Evolutionary conservation across 2,329 filamentous ascomycete genomes (phyloP).

Genomic region (Pestalotiopsis sp.): DNA sequence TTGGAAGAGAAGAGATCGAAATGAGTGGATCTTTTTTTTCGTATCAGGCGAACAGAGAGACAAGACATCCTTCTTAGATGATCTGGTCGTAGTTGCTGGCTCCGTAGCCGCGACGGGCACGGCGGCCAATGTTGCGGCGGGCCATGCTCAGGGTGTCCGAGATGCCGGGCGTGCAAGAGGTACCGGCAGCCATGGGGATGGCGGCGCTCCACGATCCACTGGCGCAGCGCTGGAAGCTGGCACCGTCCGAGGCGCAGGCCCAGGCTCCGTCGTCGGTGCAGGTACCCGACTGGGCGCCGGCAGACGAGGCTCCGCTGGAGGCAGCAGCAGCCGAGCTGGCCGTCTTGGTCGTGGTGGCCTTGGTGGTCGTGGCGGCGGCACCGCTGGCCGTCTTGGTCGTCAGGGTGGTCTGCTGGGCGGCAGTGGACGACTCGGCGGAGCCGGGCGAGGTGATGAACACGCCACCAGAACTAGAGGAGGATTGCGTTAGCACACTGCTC

Average conservation of each 20-base stretch:
- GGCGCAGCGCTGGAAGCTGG: conserved; percentile 65
- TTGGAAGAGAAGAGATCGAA: background rate
- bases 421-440: conserved; percentile 22
- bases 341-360: conserved; percentile 12
- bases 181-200: conserved; percentile 55
- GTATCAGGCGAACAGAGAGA: background rate
- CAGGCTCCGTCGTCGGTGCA: conserved; percentile 59
- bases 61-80: background rate
- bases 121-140: conserved; percentile 16
- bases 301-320: conserved; percentile 9
- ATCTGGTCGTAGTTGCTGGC: background rate
- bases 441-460: conserved; percentile 42
- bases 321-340: conserved; percentile 2
- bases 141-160: conserved; percentile 25
- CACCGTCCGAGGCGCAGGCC: conserved; percentile 57
- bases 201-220: conserved; percentile 55
- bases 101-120: background rate
- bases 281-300: conserved; percentile 28
- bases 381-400: background rate
- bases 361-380: conserved; percentile 18
- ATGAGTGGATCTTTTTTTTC: background rate
- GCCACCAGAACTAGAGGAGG: conserved; percentile 40
- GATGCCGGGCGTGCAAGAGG: conserved; percentile 44
- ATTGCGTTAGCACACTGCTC: conserved; percentile 15
- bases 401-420: conserved; percentile 18